Evolutionary conservation across 208 protist species (phyloP), one percentile per base, ranked within the genome.

Genomic region (Porcisia deanei): DNA sequence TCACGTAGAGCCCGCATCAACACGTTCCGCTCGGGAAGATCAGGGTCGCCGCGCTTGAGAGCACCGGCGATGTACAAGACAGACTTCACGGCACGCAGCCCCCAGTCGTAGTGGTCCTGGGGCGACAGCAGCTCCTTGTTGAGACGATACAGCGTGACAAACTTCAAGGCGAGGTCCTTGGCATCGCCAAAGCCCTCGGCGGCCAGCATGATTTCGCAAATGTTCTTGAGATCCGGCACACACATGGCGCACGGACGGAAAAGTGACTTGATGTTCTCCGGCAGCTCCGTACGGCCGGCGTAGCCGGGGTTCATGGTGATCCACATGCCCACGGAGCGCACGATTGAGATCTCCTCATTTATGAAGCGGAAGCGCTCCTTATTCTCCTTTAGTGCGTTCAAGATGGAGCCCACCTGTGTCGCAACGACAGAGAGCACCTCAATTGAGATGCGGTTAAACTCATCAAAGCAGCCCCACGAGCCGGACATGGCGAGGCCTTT

Each of bases 91-190:
- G 98, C 99, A 77, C 99, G 96, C 60, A 99, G 90, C 85, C 99
- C 99, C 98, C 98, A 99, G 89, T 99, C 98, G 87, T 99, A 99
- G 86, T 99, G 98, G 72, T 98, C 93, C 81, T 99, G 98, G 49
- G 99, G 97, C 8, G 97, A 99, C 45, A 99, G 93, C 45, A 99
- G 89, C 79, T 99, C 97, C 82, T 95, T 96, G 82, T 98, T 99
- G 59, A 99, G 89, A 61, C 91, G 87, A 86, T 99, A 99, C 14
- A 99, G 90, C 2, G 98, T 99, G 59, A 99, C 98, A 84, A 99
- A 99, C 90, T 99, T 99, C 43, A 99, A 81, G 39, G 98, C 97
- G 12, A 99, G 91, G 76, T 98, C 91, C 84, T 99, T 99, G 10
- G 97, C 97, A 70, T 98, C 95, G 59, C 91, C 85, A 77, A 99